Evolutionary conservation across 176 grass and related monocot genomes (phyloP).

Genomic region (Dendrocalamus sinicus): DNA sequence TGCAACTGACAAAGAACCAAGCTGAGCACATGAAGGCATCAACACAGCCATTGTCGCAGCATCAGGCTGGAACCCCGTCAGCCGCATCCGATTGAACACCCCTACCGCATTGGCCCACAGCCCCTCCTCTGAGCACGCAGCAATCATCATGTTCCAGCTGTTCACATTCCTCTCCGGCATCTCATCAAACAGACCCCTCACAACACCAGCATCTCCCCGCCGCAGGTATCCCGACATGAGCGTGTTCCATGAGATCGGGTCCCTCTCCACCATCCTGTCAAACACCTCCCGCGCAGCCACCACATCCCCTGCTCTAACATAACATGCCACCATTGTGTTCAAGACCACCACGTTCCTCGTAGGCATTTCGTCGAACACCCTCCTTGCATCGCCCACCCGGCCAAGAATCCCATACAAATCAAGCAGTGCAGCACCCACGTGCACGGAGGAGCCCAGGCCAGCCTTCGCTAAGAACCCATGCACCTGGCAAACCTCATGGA

Average conservation of each 20-base stretch:
- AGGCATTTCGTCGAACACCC: constrained; percentile 37
- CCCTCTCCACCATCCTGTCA: constrained; percentile 43
- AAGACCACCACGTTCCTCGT: constrained; percentile 29
- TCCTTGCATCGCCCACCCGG: constrained; percentile 30
- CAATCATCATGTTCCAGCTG: constrained; percentile 62
- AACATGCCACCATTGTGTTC: constrained; percentile 53
- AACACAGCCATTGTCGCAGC: constrained; percentile 56
- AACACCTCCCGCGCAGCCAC: constrained; percentile 46
- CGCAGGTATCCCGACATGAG: constrained; percentile 53
- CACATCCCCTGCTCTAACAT: constrained; percentile 49
- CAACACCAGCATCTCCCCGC: neutral
- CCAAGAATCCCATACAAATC: constrained; percentile 49
- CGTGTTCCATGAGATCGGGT: constrained; percentile 62
- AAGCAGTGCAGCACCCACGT: constrained; percentile 46
- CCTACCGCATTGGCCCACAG: constrained; percentile 43
- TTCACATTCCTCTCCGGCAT: constrained; percentile 51
- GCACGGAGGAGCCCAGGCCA: constrained; percentile 42
- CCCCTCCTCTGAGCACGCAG: constrained; percentile 46
- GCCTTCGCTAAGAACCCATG: constrained; percentile 44
- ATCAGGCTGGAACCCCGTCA: constrained; percentile 41
- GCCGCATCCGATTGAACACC: constrained; percentile 60
- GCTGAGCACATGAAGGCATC: constrained; percentile 61
- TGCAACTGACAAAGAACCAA: constrained; percentile 60
- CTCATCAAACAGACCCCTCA: constrained; percentile 48
- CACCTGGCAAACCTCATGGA: constrained; percentile 38